Evolutionary conservation across 345 rosid species (phyloP).

Genomic region (Eucalyptus regnans): DNA sequence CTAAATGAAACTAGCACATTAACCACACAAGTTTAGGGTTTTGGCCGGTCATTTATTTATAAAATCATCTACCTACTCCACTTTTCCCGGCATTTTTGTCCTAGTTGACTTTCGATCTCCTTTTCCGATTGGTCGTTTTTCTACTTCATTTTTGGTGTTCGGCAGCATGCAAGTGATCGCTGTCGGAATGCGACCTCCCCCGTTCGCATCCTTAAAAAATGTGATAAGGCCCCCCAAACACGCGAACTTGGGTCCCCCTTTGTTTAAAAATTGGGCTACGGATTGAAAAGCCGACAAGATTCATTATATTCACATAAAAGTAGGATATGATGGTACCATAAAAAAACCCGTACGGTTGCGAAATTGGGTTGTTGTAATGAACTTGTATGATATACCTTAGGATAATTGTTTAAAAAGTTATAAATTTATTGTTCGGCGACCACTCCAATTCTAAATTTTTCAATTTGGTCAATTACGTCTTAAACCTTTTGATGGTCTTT

Average conservation of each 20-base stretch:
- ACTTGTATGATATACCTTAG: no score
- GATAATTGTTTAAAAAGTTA: no score
- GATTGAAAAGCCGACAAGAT: not conserved
- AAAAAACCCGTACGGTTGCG: accelerated
- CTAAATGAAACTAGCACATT: not conserved
- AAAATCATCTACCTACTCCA: not conserved
- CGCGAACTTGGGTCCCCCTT: not conserved
- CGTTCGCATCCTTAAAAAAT: not conserved
- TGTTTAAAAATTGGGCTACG: not conserved
- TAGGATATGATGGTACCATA: no score
- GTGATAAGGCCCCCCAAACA: not conserved
- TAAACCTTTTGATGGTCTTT: no score
- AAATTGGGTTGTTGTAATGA: no score
- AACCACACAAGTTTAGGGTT: not conserved
- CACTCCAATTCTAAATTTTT: not conserved
- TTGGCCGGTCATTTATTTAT: not conserved
- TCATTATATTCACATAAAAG: no score
- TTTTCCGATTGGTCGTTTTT: not conserved
- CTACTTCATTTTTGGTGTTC: not conserved
- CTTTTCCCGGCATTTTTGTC: not conserved
- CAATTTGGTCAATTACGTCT: accelerated
- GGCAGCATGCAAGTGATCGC: not conserved
- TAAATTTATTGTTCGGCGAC: no score
- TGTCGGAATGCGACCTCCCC: not conserved
- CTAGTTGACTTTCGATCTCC: not conserved